Evolutionary conservation across 2,329 filamentous ascomycete species (phyloP), one percentile per base, ranked within the genome.

Genomic region (Lithohypha guttulata): DNA sequence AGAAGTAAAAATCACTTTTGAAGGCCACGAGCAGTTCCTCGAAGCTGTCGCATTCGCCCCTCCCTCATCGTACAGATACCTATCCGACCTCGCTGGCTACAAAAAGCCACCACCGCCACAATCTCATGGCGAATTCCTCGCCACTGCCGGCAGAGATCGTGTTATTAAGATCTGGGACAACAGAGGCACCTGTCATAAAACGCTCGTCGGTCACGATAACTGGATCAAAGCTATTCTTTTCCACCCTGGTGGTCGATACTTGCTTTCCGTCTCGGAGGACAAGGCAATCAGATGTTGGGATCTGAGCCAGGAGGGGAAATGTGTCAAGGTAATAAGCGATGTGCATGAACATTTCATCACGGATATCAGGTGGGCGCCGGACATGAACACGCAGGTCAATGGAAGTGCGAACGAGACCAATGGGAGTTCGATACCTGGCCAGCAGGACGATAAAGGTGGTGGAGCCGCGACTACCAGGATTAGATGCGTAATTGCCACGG

Each of bases 221-320:
- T 96, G 89, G 89, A 77, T 96, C 6, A 77, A 85, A 21, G 81
- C 74, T 1, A 62, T 95, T 4, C 77, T 85, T 7, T 96, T 94
- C 59, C 89, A 95, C 53, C 89, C 89, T 0, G 83, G 84, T 6
- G 89, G 89, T 29, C 93, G 89, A 60, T 95, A 91, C 54, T 70
- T 96, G 1, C 64, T 96, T 4, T 87, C 81, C 5, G 84, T 82
- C 14, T 75, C 81, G 11, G 89, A 96, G 57, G 89, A 96, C 64
- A 93, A 91, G 65, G 87, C 84, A 3, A 70, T 96, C 43, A 73
- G 87, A 40, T 95, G 87, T 65, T 96, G 89, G 89, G 89, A 96
- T 63, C 66, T 96, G 18, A 73, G 74, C 18, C 89, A 96, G 57
- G 86, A 93, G 58, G 84, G 84, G 28, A 87, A 86, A 54, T 89